phyloP scores from a whole-genome alignment of 2,329 filamentous ascomycete species.

The Ophiostoma sp. region DNA sequence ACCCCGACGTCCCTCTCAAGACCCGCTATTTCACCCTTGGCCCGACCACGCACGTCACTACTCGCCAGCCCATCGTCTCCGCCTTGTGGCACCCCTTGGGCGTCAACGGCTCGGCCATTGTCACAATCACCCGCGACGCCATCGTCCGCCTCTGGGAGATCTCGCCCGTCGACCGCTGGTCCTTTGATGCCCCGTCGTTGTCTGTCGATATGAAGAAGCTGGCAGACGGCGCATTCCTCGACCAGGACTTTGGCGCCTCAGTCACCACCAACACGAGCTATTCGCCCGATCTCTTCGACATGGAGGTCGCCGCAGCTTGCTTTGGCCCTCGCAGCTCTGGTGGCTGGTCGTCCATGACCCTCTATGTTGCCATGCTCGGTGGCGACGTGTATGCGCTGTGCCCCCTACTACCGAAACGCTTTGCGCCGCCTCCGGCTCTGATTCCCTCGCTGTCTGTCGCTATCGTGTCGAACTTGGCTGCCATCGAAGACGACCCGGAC shows the following conservation, averaged over 20 bases:
- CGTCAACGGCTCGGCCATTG: constrained; percentile 70
- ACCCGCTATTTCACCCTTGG: constrained; percentile 88
- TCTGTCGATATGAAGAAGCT: constrained; percentile 86
- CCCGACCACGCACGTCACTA: constrained; percentile 84
- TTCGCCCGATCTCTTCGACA: constrained; percentile 83
- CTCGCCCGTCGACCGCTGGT: constrained; percentile 75
- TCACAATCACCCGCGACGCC: constrained; percentile 84
- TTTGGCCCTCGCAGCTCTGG: constrained; percentile 65
- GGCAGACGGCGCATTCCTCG: constrained; percentile 72
- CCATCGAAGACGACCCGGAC: constrained; percentile 54
- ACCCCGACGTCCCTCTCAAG: constrained; percentile 59
- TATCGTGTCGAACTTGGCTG: constrained; percentile 67
- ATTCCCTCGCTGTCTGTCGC: constrained; percentile 78
- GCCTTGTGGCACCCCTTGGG: constrained; percentile 91
- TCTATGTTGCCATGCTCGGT: constrained; percentile 93
- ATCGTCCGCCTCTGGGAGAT: constrained; percentile 88
- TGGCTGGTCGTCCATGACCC: constrained; percentile 91
- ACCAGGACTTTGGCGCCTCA: constrained; percentile 78
- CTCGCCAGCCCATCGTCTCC: constrained; percentile 72
- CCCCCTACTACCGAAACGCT: constrained; percentile 79
- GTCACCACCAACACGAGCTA: constrained; percentile 74
- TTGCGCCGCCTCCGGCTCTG: constrained; percentile 70
- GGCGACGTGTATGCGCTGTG: constrained; percentile 93
- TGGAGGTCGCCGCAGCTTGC: constrained; percentile 85
- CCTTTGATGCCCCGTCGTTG: constrained; percentile 76